Evolutionary conservation across 345 rosid species (phyloP), one percentile per base, ranked within the genome.

Genomic region (Pugionium cornutum): DNA sequence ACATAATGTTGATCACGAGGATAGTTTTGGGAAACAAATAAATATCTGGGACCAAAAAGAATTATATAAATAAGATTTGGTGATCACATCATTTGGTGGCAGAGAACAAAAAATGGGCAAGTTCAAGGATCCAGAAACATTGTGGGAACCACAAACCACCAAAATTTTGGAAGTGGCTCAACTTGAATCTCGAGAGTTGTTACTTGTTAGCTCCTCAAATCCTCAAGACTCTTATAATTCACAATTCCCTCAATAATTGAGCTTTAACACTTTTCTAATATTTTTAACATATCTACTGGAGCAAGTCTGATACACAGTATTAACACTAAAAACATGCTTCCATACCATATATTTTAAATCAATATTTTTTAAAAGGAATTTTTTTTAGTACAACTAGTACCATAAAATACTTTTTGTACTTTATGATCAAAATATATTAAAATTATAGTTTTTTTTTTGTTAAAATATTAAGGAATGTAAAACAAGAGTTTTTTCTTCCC

Each of bases 61-160:
- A 69, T 66, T 75, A 59, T 64, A 69, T 49, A 70, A 48, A 58
- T 58, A 65, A 66, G 79, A 77, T 75, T 66, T 75, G 70, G 69
- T 62, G 72, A 80, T 75, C 86, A 75, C 76, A 70, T 39, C 60
- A 67, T 39, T 7, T 54, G 68, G 77, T 74, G 73, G 59, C 58
- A 67, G 73, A 53, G 58, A 77, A 63, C 64, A 75, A 49, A 82
- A 82, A 71, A 74, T 78, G 90, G 87, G 82, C 87, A 83, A 78
- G 82, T 89, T 86, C 89, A 86, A 82, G 76, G 84, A 82, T 77
- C 80, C 85, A 75, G 43, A 51, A 66, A 68, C 68, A 67, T 47
- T 27, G 68, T 74, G 68, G 77, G 77, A 77, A 70, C 75, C 75
- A 58, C 74, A 68, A 56, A 77, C 62, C 72, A 68, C 73, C 78